Conservation (phyloP, 805 yeast genomes). For the Huiozyma sinensis region DNA sequence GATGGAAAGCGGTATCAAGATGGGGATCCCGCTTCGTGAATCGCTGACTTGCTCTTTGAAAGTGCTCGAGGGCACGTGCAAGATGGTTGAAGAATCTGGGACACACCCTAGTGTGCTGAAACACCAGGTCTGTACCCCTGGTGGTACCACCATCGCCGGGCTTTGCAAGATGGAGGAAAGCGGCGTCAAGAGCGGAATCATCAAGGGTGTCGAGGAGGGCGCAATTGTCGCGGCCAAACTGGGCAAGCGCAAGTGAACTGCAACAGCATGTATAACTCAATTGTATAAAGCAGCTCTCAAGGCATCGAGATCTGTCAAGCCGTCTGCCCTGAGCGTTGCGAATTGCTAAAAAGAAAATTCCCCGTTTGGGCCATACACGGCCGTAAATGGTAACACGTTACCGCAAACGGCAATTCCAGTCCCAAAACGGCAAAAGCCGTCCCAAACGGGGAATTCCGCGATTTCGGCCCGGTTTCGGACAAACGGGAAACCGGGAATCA, state of each 20-base stretch:
- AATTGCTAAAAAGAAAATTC: too few species aligned
- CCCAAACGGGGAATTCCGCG: neutral
- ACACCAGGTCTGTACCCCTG: conserved; percentile 90
- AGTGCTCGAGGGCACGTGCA: conserved; percentile 88
- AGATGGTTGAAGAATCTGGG: conserved; percentile 74
- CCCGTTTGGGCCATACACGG: too few species aligned
- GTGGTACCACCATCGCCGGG: conserved; percentile 96
- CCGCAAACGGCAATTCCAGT: too few species aligned
- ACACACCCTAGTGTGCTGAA: conserved; percentile 83
- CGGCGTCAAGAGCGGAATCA: conserved; percentile 78
- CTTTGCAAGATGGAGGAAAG: conserved; percentile 83
- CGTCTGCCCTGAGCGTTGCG: too few species aligned
- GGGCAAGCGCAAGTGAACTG: conserved; percentile 36
- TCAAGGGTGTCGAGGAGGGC: conserved; percentile 85
- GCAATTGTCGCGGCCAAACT: conserved; percentile 61
- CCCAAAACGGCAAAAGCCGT: too few species aligned
- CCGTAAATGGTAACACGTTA: too few species aligned
- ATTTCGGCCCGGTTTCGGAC: neutral
- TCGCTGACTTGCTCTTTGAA: conserved; percentile 84
- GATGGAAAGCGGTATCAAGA: conserved; percentile 86
- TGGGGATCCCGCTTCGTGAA: conserved; percentile 83
- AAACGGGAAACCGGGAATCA: neutral
- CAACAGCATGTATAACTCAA: neutral
- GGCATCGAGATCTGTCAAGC: too few species aligned
- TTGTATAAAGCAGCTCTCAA: too few species aligned